Base-by-base conservation (phyloP, 352 stramenopile genomes). In the Globisporangium alternatum region DNA sequence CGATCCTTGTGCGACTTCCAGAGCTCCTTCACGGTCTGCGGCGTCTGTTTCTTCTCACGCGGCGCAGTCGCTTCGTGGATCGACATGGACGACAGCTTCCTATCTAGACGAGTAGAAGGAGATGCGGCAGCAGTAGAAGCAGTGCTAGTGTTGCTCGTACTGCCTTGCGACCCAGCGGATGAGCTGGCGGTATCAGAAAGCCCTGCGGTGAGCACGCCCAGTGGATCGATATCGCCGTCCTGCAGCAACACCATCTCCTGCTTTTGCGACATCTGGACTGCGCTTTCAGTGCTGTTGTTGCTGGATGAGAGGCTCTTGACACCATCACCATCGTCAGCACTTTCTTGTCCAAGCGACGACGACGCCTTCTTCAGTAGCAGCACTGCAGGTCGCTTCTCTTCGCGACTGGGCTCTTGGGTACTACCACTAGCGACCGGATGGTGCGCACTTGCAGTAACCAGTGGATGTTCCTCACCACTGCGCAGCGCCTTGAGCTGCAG, bases 1-100 rank as follows among this genome's bases (percentile, higher is more conserved):
- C 77, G 68, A 49, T 95, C 79, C 15, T 83, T 93, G 60, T 92
- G 81, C 31, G 71, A 61, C 21, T 78, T 88, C 83, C 86, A 95
- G 61, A 74, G 69, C 61, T 74, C 59, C 55, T 88, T 91, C 19
- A 88, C 76, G 3, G 76, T 90, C 56, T 35, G 52, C 28, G 52
- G 60, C 25, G 25, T 33, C n/a, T 52, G 44, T 12, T 57, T 59
- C 37, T 64, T 59, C 17, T 21, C 12, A 2, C 17, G 17, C 1
- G 28, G 28, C 9, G 19, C 21, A 19, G n/a, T 17, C 69, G n/a
- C 15, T 53, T 52, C 28, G 12, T 62, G 22, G 45, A 65, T 63
- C 45, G 52, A 59, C 35, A 43, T 33, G 22, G 31, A 43, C 7
- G 41, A 68, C 44, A 25, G 9, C 15, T 17, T 31, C 17, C 28